Base-by-base conservation (phyloP, 1,139 yeast species). In the Fermentozyma sake region DNA sequence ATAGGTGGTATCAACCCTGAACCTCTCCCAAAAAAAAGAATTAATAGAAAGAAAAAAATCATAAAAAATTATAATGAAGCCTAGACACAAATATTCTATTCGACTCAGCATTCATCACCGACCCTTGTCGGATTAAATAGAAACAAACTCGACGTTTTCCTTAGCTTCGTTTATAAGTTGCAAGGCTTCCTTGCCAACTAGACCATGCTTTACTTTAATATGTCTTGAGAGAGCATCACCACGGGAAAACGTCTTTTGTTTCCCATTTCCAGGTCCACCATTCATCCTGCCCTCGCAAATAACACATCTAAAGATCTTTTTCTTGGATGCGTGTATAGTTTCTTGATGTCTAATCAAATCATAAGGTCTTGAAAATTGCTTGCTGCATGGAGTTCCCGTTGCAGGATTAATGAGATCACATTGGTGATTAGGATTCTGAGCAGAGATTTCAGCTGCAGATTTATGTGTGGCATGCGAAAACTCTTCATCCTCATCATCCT, bases 101-200 rank as follows among this genome's bases (percentile, higher is more conserved):
- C n/a, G n/a, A n/a, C n/a, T n/a, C n/a, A n/a, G n/a, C n/a, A n/a
- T n/a, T n/a, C n/a, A n/a, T n/a, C n/a, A n/a, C n/a, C n/a, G n/a
- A n/a, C n/a, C n/a, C n/a, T n/a, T n/a, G n/a, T n/a, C n/a, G n/a
- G n/a, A n/a, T 32, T 24, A 40, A 16, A 55, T 59, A 36, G 52
- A 48, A 27, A 72, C 66, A 45, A 68, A 81, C 52, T 81, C 91
- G 29, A 81, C 86, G 49, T 82, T 75, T 41, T 74, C 82, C 53
- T 81, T 82, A 9, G 93, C 93, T 42, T 69, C 76, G 45, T 79
- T 78, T 41, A 82, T 78, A 24, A 83, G 75, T 30, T 76, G 75
- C 34, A 75, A 46, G 3, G 73, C 73, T 32, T 67, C 72, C 32
- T 61, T 48, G 12, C 73, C 73, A 18, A 55, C 58, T 33, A 67